Percentiles rank a stretch among this genome's conserved stretches.
phyloP scores from a whole-genome alignment of 2,329 filamentous ascomycete species.

The Exophiala oligosperma region DNA sequence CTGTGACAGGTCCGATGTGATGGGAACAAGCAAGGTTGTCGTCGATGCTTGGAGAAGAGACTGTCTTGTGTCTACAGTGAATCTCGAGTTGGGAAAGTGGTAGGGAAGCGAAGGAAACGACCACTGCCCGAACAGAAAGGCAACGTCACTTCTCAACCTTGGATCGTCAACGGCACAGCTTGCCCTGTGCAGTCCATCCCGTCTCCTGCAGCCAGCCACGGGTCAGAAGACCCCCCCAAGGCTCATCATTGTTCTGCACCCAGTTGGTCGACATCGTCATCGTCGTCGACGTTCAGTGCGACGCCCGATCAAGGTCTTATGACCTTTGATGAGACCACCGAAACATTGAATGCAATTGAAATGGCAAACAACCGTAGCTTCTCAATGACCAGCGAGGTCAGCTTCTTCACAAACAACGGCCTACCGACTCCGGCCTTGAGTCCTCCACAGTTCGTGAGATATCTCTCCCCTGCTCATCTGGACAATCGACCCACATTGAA shows the following conservation, averaged over 20 bases:
- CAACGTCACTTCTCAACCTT: constrained; percentile 20
- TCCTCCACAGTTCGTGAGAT: constrained; percentile 25
- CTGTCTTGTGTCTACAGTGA: constrained; percentile 30
- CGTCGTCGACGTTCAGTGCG: constrained; percentile 12
- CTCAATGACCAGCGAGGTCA: constrained; percentile 20
- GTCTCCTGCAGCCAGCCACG: constrained; percentile 25
- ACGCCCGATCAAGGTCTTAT: constrained; percentile 19
- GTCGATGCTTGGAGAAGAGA: constrained; percentile 28
- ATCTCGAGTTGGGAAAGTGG: constrained; percentile 29
- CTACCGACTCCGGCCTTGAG: constrained; percentile 27
- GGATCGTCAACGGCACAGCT: constrained; percentile 17
- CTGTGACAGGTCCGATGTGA: constrained; percentile 28
- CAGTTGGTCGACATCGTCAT: constrained; percentile 14
- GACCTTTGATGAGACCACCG: constrained; percentile 20
- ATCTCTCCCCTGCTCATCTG: constrained; percentile 24
- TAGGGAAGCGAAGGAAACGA: constrained; percentile 30
- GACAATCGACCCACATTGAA: constrained; percentile 19
- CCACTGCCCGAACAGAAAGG: constrained; percentile 24
- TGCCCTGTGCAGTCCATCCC: constrained; percentile 22
- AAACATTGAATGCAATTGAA: constrained; percentile 22
- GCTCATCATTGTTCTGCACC: constrained; percentile 15
- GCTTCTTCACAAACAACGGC: constrained; percentile 24
- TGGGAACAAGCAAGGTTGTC: constrained; percentile 29
- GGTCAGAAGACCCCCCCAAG: constrained; percentile 18
- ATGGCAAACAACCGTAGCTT: constrained; percentile 24